Evolutionary conservation across 2,329 filamentous ascomycete genomes (phyloP), one percentile per base, ranked within the genome.

Genomic region (Gliomastix tumulicola): DNA sequence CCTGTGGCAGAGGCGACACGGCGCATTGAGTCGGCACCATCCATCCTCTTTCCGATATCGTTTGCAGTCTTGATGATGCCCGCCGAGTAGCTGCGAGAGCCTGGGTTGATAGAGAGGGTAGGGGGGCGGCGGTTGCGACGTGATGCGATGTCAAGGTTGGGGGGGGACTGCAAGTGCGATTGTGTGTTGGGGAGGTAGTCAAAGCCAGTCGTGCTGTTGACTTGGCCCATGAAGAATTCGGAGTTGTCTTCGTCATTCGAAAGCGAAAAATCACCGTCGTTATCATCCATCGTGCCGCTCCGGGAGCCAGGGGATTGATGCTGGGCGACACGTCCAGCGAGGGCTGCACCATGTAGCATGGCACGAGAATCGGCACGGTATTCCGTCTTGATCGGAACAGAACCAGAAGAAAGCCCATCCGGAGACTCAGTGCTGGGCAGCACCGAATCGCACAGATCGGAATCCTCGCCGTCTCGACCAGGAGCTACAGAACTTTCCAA

Each of bases 1-100:
- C 71, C 68, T 5, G 63, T 67, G 8, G 69, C 63, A 3, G 74
- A 77, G 12, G 68, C 65, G 30, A 76, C 73, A 30, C 74, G 67
- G 18, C 71, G 66, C 56, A 77, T 72, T 3, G 69, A 66, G 41
- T 63, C 64, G 3, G 63, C 56, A 15, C 62, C 55, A 18, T 74
- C 70, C 15, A 56, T 45, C 21, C 68, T 57, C 45, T 65, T 64
- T 15, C 60, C 48, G 36, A 62, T 51, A n/a, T 76, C 74, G 6
- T 69, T 45, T 3, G 61, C 67, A 1, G 68, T 68, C 51, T 68
- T 70, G 7, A 69, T 65, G 4, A 59, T 59, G 19, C 49, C 55
- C 4, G 44, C 62, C 0, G 69, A 63, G 28, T 59, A 64, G 43
- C 59, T 66, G 35, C 69, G 64, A 8, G 66, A 20, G 13, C 30